Evolutionary conservation across 345 rosid species (phyloP).

Genomic region (Eucalyptus lansdowneana): DNA sequence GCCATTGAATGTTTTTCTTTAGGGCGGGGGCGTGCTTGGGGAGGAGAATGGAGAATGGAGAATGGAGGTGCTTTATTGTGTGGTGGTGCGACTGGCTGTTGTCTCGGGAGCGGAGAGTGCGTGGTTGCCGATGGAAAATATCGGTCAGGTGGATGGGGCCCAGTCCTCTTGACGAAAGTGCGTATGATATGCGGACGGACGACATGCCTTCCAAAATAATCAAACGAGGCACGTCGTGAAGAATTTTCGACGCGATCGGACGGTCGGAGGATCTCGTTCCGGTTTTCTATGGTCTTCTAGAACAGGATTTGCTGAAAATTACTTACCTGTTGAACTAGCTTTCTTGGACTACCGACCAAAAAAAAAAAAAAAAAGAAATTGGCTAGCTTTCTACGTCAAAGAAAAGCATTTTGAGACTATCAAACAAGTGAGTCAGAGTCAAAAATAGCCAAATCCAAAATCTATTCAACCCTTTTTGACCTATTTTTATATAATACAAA

Average conservation of each 20-base stretch:
- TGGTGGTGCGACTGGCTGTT: not conserved
- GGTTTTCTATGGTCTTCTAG: not conserved
- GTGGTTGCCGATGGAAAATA: not conserved
- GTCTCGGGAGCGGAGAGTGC: not conserved
- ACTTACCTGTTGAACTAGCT: not conserved
- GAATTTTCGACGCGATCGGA: not conserved
- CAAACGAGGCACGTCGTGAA: not conserved
- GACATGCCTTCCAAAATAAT: not conserved
- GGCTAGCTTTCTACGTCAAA: not conserved
- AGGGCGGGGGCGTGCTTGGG: not conserved
- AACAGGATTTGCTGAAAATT: not conserved
- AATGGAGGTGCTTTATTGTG: not conserved
- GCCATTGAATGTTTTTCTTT: not conserved
- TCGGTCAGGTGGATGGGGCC: not conserved
- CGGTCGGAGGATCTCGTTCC: not conserved
- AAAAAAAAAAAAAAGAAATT: not conserved
- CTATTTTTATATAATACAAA: too few species aligned
- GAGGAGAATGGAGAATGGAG: not conserved
- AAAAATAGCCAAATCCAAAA: too few species aligned
- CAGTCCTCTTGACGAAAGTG: not conserved
- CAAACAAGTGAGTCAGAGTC: too few species aligned
- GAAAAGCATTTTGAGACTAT: not conserved
- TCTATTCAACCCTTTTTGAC: too few species aligned
- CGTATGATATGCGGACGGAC: not conserved
- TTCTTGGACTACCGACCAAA: too few species aligned